Evolutionary conservation across 768 basidiomycete genomes (phyloP), one percentile per base, ranked within the genome.

Genomic region (Strobilomyces echinocephalus): DNA sequence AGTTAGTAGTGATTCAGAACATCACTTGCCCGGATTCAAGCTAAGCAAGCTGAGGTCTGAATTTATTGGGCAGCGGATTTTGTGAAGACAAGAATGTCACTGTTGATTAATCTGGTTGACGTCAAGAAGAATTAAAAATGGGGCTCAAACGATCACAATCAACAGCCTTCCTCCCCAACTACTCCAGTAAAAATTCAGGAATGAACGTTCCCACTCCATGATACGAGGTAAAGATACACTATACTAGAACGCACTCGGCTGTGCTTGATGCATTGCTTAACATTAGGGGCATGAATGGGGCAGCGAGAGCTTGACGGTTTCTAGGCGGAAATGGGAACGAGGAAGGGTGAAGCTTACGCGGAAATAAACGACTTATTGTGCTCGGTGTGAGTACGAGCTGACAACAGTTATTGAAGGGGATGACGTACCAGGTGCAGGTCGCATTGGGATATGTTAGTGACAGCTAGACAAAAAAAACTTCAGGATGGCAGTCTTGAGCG

Each of bases 381-480:
- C 20, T 26, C 31, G 45, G n/a, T n/a, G 49, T 59, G 49, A 65
- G n/a, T 47, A 39, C 30, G 5, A 46, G 39, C 26, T 20, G 16
- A 33, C 5, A n/a, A n/a, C 1, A 47, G 21, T 12, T 40, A 12
- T 46, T 5, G 24, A 14, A 46, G 11, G 11, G 14, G 14, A 43
- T 31, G 41, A 56, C 61, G 36, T 49, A 63, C 60, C 53, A n/a
- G 16, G 38, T 28, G 44, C 41, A 40, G 53, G 21, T 33, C 39
- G 20, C 48, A 43, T 10, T 41, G 42, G 2, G 34, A 47, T 46
- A 38, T 41, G 41, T 46, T 53, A 51, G 46, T 48, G 39, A 46
- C 36, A 21, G 35, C 34, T 46, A 53, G 36, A 35, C n/a, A 28
- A 18, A 14, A 33, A n/a, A n/a, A n/a, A n/a, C n/a, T n/a, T n/a